Evolutionary conservation across 176 grass and related monocot genomes (phyloP).

Genomic region (Triticum monococcum): DNA sequence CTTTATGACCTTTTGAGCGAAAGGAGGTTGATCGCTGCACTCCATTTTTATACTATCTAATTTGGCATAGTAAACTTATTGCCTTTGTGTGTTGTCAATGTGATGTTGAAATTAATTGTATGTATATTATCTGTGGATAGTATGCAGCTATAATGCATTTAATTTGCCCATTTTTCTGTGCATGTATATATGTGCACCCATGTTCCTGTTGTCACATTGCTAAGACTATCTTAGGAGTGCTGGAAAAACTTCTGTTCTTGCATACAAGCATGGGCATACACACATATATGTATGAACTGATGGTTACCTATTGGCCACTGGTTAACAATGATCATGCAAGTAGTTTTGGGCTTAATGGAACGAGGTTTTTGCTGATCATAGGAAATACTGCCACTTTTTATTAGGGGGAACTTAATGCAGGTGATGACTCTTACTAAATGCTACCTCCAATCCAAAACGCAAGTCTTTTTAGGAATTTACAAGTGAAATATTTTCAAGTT

Average conservation of each 20-base stretch:
- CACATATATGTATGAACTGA: background rate
- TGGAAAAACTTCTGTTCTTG: background rate
- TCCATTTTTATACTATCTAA: slow-evolving; percentile 1
- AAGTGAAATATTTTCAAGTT: background rate
- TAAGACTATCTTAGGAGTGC: background rate
- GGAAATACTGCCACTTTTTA: background rate
- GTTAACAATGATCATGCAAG: background rate
- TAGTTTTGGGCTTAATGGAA: background rate
- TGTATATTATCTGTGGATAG: background rate
- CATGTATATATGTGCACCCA: background rate
- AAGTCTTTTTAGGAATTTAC: background rate
- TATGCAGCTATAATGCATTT: slow-evolving; percentile 6
- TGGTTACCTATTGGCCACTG: background rate
- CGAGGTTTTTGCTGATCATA: background rate
- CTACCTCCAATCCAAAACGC: background rate
- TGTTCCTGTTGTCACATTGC: slow-evolving; percentile 12
- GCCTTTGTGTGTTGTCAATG: background rate
- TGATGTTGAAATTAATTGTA: background rate
- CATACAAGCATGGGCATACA: background rate
- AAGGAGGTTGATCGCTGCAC: slow-evolving; percentile 61
- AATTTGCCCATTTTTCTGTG: background rate
- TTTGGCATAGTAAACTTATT: slow-evolving; percentile 1
- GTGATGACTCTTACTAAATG: background rate
- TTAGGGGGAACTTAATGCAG: background rate
- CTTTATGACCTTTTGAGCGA: slow-evolving; percentile 98